Base-by-base conservation (phyloP, 2,329 filamentous ascomycete species). In the Botryotinia narcissicola region DNA sequence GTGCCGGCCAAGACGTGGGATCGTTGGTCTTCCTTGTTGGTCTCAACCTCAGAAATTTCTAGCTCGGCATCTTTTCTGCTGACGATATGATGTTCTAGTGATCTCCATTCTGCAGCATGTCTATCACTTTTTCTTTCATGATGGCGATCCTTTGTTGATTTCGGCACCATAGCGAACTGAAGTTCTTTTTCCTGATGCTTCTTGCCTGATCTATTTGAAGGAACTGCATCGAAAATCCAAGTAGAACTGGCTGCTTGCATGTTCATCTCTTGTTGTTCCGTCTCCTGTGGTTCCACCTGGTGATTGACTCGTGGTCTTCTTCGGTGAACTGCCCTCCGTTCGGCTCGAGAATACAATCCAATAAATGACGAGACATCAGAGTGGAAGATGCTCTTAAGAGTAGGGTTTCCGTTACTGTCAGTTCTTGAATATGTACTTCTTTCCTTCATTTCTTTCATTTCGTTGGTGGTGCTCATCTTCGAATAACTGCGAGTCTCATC, bases 71-170 rank as follows among this genome's bases (percentile, higher is more conserved):
- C 29, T 14, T 29, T 54, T 54, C 51, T 54, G 25, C n/a, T 8
- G 16, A 8, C 4, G 48, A 51, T 6, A 1, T 7, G 48, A 51
- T 0, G 25, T n/a, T n/a, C 12, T n/a, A 3, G 25, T 51, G 25
- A n/a, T 51, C 0, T n/a, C 3, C 22, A 9, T 20, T 51, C 10
- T 51, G 25, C 12, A 25, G 12, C 22, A 25, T 12, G 7, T 54
- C 5, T 14, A 6, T 2, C 2, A 16, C 6, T n/a, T 1, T 5
- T 54, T 54, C 12, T 7, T 54, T 12, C 1, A 54, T n/a, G 1
- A n/a, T 54, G 5, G n/a, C 51, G 14, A 57, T 57, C n/a, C 29
- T 4, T 29, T 57, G 7, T 57, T 57, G 16, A 6, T 57, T 57
- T 29, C 6, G 51, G 12, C 16, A 14, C 6, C n/a, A 29, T 29